Conservation (phyloP, 768 basidiomycete species). For the Pisolithus microcarpus region DNA sequence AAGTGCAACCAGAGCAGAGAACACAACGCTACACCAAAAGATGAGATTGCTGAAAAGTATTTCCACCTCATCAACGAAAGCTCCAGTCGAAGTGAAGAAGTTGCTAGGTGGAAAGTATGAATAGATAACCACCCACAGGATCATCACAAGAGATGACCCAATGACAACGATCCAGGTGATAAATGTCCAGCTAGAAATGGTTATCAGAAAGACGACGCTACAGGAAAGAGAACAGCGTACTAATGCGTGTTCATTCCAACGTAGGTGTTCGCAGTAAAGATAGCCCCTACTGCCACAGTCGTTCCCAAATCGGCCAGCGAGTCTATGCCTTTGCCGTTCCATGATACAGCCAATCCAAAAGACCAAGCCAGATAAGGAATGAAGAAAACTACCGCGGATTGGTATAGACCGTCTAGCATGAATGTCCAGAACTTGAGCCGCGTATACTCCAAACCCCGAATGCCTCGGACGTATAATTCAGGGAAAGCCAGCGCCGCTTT, state of each 20-base stretch:
- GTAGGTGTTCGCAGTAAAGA: slow-evolving; percentile 82
- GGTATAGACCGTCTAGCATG: slow-evolving; percentile 92
- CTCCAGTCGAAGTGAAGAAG: slow-evolving; percentile 66
- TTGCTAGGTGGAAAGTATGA: slow-evolving; percentile 68
- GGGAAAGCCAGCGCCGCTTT: slow-evolving; percentile 88
- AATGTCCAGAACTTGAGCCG: slow-evolving; percentile 88
- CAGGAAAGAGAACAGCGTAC: slow-evolving; percentile 42
- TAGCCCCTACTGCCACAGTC: slow-evolving; percentile 80
- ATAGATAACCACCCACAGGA: slow-evolving; percentile 84
- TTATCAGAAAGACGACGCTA: slow-evolving; percentile 2
- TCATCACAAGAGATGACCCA: slow-evolving; percentile 74
- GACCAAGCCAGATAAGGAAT: slow-evolving; percentile 75
- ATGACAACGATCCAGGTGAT: slow-evolving; percentile 79
- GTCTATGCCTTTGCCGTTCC: slow-evolving; percentile 75
- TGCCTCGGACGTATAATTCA: slow-evolving; percentile 92
- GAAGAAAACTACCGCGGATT: slow-evolving; percentile 82
- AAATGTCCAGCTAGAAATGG: slow-evolving; percentile 59
- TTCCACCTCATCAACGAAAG: slow-evolving; percentile 66
- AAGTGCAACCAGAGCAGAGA: slow-evolving; percentile 65
- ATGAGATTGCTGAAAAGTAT: slow-evolving; percentile 71
- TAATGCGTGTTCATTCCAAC: slow-evolving; percentile 88
- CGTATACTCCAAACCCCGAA: slow-evolving; percentile 90
- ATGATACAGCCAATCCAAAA: slow-evolving; percentile 56
- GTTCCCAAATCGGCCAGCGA: slow-evolving; percentile 87
- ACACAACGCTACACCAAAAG: slow-evolving; percentile 77